Percentiles rank a stretch among this genome's conserved stretches.
Evolutionary conservation across 78 protist species (phyloP).

Genomic region (Acrasis kona): DNA sequence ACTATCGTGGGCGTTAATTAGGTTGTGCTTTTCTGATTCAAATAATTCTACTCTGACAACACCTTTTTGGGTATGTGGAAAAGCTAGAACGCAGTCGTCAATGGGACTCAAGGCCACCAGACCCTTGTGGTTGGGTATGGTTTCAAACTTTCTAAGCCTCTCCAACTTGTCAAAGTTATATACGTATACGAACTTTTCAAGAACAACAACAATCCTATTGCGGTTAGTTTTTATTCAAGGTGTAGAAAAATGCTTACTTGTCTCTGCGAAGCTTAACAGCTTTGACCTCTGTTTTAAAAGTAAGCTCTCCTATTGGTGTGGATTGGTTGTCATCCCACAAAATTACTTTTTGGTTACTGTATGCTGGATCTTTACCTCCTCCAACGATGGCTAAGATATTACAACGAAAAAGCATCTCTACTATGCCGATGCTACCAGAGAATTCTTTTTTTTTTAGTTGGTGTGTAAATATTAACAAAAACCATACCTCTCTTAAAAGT

Average conservation of each 20-base stretch:
- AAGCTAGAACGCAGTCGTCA: slow-evolving; percentile 7
- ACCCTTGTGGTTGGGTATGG: slow-evolving; percentile 82
- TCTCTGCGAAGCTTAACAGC: slow-evolving; percentile 89
- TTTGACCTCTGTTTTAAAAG: slow-evolving; percentile 72
- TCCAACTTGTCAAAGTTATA: slow-evolving; percentile 78
- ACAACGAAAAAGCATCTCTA: slow-evolving; percentile 94
- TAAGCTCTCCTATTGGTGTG: slow-evolving; percentile 71
- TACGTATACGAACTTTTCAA: slow-evolving; percentile 65
- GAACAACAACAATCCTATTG: slow-evolving; percentile 77
- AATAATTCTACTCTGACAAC: slow-evolving; percentile 13
- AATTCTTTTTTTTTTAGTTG: not conserved
- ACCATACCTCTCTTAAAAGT: slow-evolving; percentile 47
- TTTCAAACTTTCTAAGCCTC: slow-evolving; percentile 64
- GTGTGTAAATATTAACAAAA: not conserved
- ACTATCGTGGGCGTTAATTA: slow-evolving; percentile 62
- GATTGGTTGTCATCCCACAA: slow-evolving; percentile 91
- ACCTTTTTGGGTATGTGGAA: slow-evolving; percentile 6
- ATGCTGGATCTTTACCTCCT: slow-evolving; percentile 83
- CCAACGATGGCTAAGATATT: slow-evolving; percentile 94
- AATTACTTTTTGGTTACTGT: slow-evolving; percentile 78
- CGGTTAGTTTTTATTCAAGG: not conserved
- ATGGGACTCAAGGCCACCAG: slow-evolving; percentile 26
- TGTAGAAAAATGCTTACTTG: slow-evolving; percentile 21
- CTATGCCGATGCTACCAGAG: slow-evolving; percentile 85
- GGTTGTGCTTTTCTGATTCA: slow-evolving; percentile 8